These are phyloP conservation scores for Phytopythium cucurbitacearum DNA, from an alignment of 352 stramenopile species.

Conservation along the genomic window DNA sequence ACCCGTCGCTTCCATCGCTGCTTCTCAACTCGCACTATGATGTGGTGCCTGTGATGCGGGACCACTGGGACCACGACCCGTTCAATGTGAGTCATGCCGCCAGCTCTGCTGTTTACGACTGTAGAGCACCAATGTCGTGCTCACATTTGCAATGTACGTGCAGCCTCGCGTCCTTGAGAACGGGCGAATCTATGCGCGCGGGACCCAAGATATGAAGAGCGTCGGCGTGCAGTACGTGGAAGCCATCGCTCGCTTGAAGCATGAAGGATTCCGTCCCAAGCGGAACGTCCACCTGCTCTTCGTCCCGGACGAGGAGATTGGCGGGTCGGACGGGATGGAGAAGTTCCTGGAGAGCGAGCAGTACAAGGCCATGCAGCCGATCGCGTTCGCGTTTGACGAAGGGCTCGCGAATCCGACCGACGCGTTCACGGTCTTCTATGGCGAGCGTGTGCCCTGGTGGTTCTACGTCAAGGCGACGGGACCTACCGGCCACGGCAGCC, in stretches of 20 bases:
- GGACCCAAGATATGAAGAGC: slow-evolving; percentile 96
- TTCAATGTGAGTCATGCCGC: slow-evolving; percentile 62
- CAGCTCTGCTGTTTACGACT: neutral
- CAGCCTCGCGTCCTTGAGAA: slow-evolving; percentile 81
- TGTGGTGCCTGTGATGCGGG: slow-evolving; percentile 89
- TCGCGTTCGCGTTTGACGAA: slow-evolving; percentile 94
- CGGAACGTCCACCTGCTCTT: slow-evolving; percentile 92
- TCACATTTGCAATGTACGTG: neutral
- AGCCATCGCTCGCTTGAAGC: slow-evolving; percentile 74
- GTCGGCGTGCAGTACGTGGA: slow-evolving; percentile 95
- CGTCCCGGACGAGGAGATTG: slow-evolving; percentile 93
- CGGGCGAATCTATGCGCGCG: slow-evolving; percentile 91
- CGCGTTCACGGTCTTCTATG: slow-evolving; percentile 95
- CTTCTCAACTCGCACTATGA: slow-evolving; percentile 97
- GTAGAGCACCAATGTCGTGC: neutral
- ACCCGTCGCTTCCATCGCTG: slow-evolving; percentile 82
- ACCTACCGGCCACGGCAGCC: slow-evolving; percentile 81
- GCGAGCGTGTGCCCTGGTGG: slow-evolving; percentile 93
- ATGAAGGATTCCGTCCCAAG: slow-evolving; percentile 67
- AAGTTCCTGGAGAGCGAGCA: slow-evolving; percentile 82
- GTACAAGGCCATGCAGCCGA: slow-evolving; percentile 74
- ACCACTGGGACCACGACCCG: slow-evolving; percentile 89
- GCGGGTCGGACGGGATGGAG: slow-evolving; percentile 91
- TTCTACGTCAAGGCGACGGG: slow-evolving; percentile 78
- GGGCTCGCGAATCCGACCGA: slow-evolving; percentile 88